phyloP scores from a whole-genome alignment of 2,329 filamentous ascomycete species.

The Hymenoscyphus occultus region DNA sequence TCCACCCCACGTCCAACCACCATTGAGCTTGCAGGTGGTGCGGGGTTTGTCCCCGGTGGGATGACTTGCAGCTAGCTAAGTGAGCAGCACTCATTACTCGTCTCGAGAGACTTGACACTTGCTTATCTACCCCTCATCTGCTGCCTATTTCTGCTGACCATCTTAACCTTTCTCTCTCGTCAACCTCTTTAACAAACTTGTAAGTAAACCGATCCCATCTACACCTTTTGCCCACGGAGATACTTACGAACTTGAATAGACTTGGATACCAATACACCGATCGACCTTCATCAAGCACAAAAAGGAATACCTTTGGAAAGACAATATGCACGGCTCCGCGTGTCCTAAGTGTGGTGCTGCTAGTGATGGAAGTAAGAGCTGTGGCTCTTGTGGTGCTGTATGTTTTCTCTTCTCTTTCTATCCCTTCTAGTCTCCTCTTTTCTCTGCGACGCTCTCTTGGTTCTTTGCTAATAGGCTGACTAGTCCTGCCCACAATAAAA shows the following conservation, averaged over 20 bases:
- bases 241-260: background rate
- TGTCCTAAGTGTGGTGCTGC: slow-evolving; percentile 34
- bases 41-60: background rate
- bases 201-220: background rate
- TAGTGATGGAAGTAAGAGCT: slow-evolving; percentile 30
- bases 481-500: slow-evolving; percentile 10
- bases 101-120: background rate
- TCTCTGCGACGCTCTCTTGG: too few relatives aligned
- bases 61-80: slow-evolving; percentile 11
- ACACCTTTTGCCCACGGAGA: too few relatives aligned
- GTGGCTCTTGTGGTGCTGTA: slow-evolving; percentile 33
- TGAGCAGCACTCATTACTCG: background rate
- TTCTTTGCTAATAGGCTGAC: background rate
- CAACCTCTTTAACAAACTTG: background rate
- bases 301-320: background rate
- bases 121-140: slow-evolving; percentile 13
- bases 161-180: background rate
- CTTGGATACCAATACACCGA: background rate
- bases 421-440: background rate
- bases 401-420: slow-evolving; percentile 13
- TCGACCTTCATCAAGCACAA: slow-evolving; percentile 9
- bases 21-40: background rate
- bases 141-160: background rate
- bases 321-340: slow-evolving; percentile 31
- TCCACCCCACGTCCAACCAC: background rate